Evolutionary conservation across 139 green algal genomes (phyloP).

Genomic region (Microglena sp.): DNA sequence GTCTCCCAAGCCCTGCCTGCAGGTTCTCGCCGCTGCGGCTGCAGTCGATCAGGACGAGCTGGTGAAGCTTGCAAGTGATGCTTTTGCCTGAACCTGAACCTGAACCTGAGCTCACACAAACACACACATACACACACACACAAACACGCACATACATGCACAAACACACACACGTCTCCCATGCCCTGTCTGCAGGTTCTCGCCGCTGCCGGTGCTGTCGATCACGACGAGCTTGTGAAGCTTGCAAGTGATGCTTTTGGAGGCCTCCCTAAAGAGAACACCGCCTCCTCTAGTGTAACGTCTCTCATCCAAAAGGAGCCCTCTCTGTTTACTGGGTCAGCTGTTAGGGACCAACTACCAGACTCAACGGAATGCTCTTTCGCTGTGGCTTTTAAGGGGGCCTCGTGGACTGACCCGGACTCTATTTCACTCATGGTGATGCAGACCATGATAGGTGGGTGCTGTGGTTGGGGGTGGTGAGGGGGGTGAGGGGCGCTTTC

Average conservation of each 20-base stretch:
- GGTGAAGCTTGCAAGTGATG: slow-evolving; percentile 59
- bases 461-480: too few species aligned
- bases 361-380: slow-evolving; percentile 72
- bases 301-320: slow-evolving; percentile 61
- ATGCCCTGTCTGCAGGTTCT: slow-evolving; percentile 64
- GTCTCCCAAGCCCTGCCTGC: too few species aligned
- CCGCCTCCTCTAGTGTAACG: slow-evolving; percentile 25
- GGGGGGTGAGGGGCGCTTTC: neutral
- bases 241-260: slow-evolving; percentile 46
- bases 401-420: slow-evolving; percentile 89
- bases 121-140: too few species aligned
- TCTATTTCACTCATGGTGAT: slow-evolving; percentile 95
- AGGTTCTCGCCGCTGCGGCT: slow-evolving; percentile 80
- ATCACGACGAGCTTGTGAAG: slow-evolving; percentile 89
- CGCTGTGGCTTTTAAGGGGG: slow-evolving; percentile 89
- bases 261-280: slow-evolving; percentile 39
- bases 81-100: too few species aligned
- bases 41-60: slow-evolving; percentile 91
- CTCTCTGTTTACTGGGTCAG: slow-evolving; percentile 85
- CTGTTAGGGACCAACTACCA: slow-evolving; percentile 87
- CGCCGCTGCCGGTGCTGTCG: slow-evolving; percentile 82
- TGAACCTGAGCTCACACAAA: too few species aligned
- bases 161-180: too few species aligned
- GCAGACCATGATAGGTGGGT: slow-evolving; percentile 75
- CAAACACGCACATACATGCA: too few species aligned